These are phyloP conservation scores for Penicillium sp. DNA, from an alignment of 2,329 filamentous ascomycete genomes.

Conservation along the genomic window DNA sequence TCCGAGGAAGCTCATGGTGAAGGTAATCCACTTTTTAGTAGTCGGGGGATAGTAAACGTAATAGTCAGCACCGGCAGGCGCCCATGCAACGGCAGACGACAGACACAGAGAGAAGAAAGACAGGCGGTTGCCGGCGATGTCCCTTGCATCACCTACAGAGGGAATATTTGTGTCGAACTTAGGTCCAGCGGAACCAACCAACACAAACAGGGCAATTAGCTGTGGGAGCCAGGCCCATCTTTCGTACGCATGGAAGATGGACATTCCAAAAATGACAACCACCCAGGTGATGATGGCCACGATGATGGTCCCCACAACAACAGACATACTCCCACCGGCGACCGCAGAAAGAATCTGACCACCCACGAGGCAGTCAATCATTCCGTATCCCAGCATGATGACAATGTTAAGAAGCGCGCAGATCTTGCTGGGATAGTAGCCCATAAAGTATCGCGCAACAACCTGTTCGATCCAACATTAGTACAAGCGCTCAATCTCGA, in stretches of 20 bases:
- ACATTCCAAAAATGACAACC: constrained; percentile 39
- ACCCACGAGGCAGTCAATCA: constrained; percentile 41
- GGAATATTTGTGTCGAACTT: constrained; percentile 32
- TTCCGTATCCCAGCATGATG: constrained; percentile 41
- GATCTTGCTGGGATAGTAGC: constrained; percentile 40
- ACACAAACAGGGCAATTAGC: constrained; percentile 37
- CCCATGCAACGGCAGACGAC: constrained; percentile 33
- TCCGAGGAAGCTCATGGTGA: constrained; percentile 36
- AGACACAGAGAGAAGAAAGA: constrained; percentile 36
- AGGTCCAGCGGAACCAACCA: constrained; percentile 38
- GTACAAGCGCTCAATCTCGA: background rate
- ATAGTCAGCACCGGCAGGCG: constrained; percentile 38
- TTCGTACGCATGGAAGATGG: constrained; percentile 42
- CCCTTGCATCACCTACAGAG: constrained; percentile 23
- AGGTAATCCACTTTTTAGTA: constrained; percentile 34
- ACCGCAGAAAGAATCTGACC: constrained; percentile 43
- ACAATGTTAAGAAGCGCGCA: constrained; percentile 39
- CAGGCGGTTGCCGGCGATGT: constrained; percentile 33
- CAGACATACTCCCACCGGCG: constrained; percentile 33
- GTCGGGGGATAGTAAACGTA: constrained; percentile 42
- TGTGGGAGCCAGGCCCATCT: constrained; percentile 42
- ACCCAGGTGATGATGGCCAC: constrained; percentile 32
- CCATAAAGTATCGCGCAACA: constrained; percentile 41
- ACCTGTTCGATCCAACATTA: constrained; percentile 24
- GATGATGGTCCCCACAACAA: constrained; percentile 38